Evolutionary conservation across 495 filamentous ascomycete genomes (phyloP), one percentile per base, ranked within the genome.

Genomic region (Trichoderma asperelloides): DNA sequence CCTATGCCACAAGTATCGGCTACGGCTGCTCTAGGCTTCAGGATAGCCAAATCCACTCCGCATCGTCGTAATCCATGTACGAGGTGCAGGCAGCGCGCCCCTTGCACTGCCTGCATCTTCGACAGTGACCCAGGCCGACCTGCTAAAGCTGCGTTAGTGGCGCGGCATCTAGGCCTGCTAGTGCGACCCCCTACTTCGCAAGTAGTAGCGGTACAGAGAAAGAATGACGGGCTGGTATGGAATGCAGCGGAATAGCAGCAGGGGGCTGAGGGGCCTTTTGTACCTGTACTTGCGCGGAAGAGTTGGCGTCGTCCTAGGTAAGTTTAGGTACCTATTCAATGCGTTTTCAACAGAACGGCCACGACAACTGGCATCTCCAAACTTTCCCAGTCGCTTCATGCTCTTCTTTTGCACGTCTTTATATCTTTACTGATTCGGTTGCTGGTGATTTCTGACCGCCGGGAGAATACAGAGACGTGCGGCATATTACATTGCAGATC

Each of bases 331-430:
- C n/a, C n/a, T 51, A 51, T 51, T 51, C 47, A 51, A 21, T 18
- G 47, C 47, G 18, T 18, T 30, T 30, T 60, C 27, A 25, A 30
- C 55, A 25, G 8, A 28, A 18, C 25, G 25, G 55, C 23, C 23
- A 60, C 55, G 55, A 60, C 55, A 60, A 25, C 55, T 60, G 55
- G 33, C 55, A 60, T 60, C 55, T 28, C 55, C 23, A 60, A 16
- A 23, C 16, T 57, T 57, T 51, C 18, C 55, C 55, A 12, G 16
- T 60, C 55, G 16, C 30, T 60, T 30, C n/a, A 4, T 12, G 16
- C 23, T 28, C 13, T 3, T 28, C 3, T 1, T 18, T 13, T 28
- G 25, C 55, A 30, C 25, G 13, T 60, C 55, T 60, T 15, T 11
- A 60, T 60, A 13, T 30, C n/a, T 30, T 60, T 60, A 13, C 55